Conservation (phyloP, 139 green algal species). For the Edaphochlamys debaryana region DNA sequence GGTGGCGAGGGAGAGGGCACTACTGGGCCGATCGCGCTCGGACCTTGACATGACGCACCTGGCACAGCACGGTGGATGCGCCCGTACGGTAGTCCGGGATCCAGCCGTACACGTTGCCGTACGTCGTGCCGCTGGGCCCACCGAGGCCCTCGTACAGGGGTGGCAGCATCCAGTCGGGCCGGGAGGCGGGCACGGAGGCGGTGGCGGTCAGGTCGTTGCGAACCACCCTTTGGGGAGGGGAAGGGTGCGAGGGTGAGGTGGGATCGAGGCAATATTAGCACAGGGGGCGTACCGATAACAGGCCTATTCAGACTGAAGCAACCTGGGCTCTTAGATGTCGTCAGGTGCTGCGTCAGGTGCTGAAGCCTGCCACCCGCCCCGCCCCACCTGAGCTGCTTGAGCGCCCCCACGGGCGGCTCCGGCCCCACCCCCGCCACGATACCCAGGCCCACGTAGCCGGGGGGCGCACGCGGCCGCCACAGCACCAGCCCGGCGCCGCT, state of each 20-base stretch:
- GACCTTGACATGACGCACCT: no score
- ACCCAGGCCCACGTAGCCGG: constrained; percentile 86
- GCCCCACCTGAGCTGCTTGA: no score
- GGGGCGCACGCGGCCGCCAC: constrained; percentile 77
- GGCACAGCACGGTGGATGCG: constrained; percentile 56
- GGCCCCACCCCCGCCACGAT: constrained; percentile 54
- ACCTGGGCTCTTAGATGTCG: no score
- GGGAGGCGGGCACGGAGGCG: neutral
- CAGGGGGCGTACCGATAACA: no score
- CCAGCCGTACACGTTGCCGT: constrained; percentile 55
- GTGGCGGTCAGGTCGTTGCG: neutral
- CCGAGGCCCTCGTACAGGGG: neutral
- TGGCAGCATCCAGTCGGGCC: neutral
- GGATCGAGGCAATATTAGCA: no score
- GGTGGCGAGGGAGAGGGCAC: no score
- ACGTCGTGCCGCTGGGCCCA: constrained; percentile 11
- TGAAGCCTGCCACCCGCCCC: no score
- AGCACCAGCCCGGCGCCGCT: constrained; percentile 64
- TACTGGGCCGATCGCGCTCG: no score
- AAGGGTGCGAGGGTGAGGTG: no score
- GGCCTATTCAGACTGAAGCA: no score
- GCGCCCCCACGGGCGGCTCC: no score
- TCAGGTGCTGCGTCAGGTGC: no score
- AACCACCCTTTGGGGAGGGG: neutral
- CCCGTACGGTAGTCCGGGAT: constrained; percentile 61